Evolutionary conservation across 2,329 filamentous ascomycete species (phyloP), one percentile per base, ranked within the genome.

Genomic region (Pestalotiopsis fici): DNA sequence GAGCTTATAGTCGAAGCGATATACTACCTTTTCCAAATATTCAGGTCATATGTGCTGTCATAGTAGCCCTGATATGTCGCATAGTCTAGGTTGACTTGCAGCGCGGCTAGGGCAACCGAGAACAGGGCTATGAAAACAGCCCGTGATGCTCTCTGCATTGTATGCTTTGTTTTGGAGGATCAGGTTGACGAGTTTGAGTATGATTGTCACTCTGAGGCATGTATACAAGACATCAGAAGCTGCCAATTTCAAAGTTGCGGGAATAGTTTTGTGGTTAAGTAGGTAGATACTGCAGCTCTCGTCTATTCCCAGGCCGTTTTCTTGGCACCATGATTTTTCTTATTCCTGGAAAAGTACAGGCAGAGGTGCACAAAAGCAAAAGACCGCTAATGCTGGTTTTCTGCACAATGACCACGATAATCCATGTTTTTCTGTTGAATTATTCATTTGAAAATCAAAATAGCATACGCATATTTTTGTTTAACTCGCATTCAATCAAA

Each of bases 1-100:
- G 12, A 13, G 35, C 68, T 7, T 35, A 35, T 35, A 35, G 31
- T 35, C 31, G 31, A 35, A 35, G 7, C 31, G 6, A 11, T 11
- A 35, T 6, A 59, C 83, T 76, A 83, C 83, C 84, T 82, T 73
- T 80, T 82, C 76, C 79, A 86, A 31, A 79, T 74, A 66, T 86
- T 84, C 11, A 85, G 62, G 2, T 77, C 76, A 11, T 74, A 79
- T 0, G 77, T 76, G 4, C 73, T 23, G 68, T 85, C 78, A 54
- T 79, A 75, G 39, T 74, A 76, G 11, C 84, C 85, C 68, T 81
- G 73, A 68, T 86, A 86, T 23, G 75, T 74, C 9, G 78, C 78
- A 66, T 86, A 86, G 9, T 79, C 83, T 1, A 86, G 71, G 69
- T 86, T 79, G 25, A 85, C 82, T 21, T 12, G n/a, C n/a, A 62